phyloP scores from a whole-genome alignment of 1,139 yeast genomes.

The Hansenula sp. region DNA sequence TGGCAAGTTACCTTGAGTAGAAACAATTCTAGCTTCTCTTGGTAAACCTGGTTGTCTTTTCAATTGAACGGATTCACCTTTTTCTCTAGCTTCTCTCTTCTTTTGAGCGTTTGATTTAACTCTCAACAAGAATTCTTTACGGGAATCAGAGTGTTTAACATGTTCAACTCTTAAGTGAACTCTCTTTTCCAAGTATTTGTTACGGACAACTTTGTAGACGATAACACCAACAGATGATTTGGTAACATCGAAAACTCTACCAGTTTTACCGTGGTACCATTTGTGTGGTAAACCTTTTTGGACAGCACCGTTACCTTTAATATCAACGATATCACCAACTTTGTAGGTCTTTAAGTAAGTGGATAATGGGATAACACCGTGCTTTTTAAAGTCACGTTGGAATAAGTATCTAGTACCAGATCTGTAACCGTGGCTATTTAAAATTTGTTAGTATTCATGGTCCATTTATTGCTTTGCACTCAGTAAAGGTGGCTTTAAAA shows the following conservation, averaged over 20 bases:
- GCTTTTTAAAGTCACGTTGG: conserved; percentile 99
- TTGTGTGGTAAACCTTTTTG: conserved; percentile 99
- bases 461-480: too few species aligned
- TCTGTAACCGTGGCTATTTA: conserved; percentile 94
- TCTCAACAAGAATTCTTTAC: conserved; percentile 98
- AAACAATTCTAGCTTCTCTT: conserved; percentile 84
- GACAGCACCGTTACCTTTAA: conserved; percentile 98
- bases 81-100: conserved; percentile 91
- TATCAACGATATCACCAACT: conserved; percentile 99
- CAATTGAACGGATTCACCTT: conserved; percentile 86
- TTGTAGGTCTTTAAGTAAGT: conserved; percentile 97
- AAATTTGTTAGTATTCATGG: conserved; percentile 1
- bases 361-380: conserved; percentile 92
- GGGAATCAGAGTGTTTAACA: conserved; percentile 99
- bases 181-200: conserved; percentile 99
- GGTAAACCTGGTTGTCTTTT: conserved; percentile 99
- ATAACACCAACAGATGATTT: conserved; percentile 98
- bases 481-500: too few species aligned
- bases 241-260: conserved; percentile 98
- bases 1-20: conserved; percentile 78
- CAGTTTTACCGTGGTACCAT: conserved; percentile 99
- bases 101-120: conserved; percentile 94
- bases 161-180: conserved; percentile 98
- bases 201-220: conserved; percentile 96
- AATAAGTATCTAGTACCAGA: conserved; percentile 99